Base-by-base conservation (phyloP, 768 basidiomycete species). In the Pilatotrama ljubarskyi region DNA sequence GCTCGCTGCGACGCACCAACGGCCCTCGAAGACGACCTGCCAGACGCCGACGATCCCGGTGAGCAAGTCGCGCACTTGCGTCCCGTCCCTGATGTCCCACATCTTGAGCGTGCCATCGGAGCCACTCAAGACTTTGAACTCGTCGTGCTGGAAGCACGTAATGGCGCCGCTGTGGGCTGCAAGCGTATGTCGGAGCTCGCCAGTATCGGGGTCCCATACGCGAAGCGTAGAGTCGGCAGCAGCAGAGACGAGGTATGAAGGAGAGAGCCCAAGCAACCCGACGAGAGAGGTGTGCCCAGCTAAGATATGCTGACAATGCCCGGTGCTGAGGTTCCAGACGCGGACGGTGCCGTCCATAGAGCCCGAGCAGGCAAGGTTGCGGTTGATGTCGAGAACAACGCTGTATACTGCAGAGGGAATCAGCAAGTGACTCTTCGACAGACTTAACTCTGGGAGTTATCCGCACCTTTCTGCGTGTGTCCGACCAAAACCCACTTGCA, bases 331-430 rank as follows among this genome's bases (percentile, higher is more conserved):
- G 66, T 91, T 89, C 96, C 96, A 99, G 36, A 99, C 85, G 49
- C 93, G 91, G 62, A 98, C 95, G 1, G 93, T 95, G 46, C 93
- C 91, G 73, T 98, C 96, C 95, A 98, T 96, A 4, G 95, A 98
- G 8, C 96, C 96, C 2, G 97, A 98, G 65, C 93, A 95, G 25
- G 93, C 93, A 70, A 95, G 91, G 54, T 93, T 86, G 18, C 95
- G 90, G 47, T 79, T 77, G 40, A 87, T 82, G 71, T 98, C 96
- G 40, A 95, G 83, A 11, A 95, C 94, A 51, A 98, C 93, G 72
- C 91, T 94, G 78, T 98, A 98, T 5, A 98, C 96, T 95, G 73
- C 11, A 14, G 17, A 15, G 62, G 36, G 37, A 17, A 20, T 57
- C 26, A 53, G 50, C 26, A 4, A 32, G n/a, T n/a, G n/a, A n/a